Percentiles rank a stretch among this genome's conserved stretches.
phyloP scores from a whole-genome alignment of 768 basidiomycete genomes.

The Lactifluus echinatus region DNA sequence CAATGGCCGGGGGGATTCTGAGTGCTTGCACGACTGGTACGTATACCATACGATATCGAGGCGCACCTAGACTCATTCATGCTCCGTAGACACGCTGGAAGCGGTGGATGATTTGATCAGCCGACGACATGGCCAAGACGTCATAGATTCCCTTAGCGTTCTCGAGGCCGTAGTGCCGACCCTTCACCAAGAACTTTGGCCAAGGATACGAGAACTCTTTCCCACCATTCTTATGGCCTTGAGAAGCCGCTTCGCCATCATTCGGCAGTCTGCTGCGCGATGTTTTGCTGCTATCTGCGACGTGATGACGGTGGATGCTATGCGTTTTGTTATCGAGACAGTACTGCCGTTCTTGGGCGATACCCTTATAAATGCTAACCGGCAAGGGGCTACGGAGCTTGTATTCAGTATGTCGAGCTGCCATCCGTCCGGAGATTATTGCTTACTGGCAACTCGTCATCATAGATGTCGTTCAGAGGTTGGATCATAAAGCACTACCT shows the following conservation, averaged over 20 bases:
- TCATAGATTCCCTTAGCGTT: conserved; percentile 88
- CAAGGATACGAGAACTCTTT: conserved; percentile 61
- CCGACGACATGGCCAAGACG: conserved; percentile 73
- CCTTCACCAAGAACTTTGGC: conserved; percentile 61
- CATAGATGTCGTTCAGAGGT: conserved; percentile 79
- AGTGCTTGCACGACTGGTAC: conserved; percentile 60
- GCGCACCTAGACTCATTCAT: neutral
- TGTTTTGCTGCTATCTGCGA: conserved; percentile 86
- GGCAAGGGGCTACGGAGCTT: conserved; percentile 86
- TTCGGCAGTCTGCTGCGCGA: conserved; percentile 79
- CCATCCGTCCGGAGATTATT: neutral
- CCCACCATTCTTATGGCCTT: conserved; percentile 69
- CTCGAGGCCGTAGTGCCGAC: conserved; percentile 74
- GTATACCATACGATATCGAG: conserved; percentile 20
- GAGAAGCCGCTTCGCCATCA: conserved; percentile 82
- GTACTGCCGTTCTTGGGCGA: conserved; percentile 80
- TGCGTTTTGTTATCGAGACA: conserved; percentile 83
- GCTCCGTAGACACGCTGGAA: conserved; percentile 32
- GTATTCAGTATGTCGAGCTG: conserved; percentile 69
- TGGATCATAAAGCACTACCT: conserved; percentile 91
- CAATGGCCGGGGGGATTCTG: conserved; percentile 72
- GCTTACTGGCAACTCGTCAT: conserved; percentile 16
- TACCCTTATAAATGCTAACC: conserved; percentile 56
- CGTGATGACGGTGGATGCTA: conserved; percentile 75
- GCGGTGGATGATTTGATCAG: conserved; percentile 59